A percentile compares a stretch with the other conserved stretches of the same genome.
These are phyloP conservation scores for Tagetes erecta DNA, from an alignment of 129 eudicot species.

Conservation along the genomic window DNA sequence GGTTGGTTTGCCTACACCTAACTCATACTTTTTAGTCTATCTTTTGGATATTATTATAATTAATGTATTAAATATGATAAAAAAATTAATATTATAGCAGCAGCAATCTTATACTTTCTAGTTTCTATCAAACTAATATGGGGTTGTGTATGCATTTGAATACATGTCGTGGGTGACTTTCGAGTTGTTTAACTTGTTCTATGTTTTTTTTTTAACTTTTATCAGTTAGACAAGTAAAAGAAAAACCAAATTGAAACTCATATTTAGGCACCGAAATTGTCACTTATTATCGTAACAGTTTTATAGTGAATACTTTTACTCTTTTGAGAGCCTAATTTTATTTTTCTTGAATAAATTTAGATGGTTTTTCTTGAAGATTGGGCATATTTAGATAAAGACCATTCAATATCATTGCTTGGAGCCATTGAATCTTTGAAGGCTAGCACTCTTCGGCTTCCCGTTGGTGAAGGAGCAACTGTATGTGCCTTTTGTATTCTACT, in stretches of 20 bases:
- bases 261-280: background rate
- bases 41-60: background rate
- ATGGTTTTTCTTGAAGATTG: constrained; percentile 70
- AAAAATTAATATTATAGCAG: background rate
- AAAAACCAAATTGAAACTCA: background rate
- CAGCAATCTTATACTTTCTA: background rate
- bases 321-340: constrained; percentile 10
- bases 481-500: constrained; percentile 21
- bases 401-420: constrained; percentile 69
- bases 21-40: background rate
- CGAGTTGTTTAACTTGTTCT: background rate
- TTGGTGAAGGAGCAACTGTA: constrained; percentile 78
- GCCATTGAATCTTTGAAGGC: constrained; percentile 97
- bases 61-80: background rate
- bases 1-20: constrained; percentile 10
- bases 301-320: background rate
- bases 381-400: constrained; percentile 75
- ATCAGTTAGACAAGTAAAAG: background rate
- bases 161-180: background rate
- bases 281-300: background rate
- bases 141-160: background rate
- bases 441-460: constrained; percentile 98
- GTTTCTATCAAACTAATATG: background rate
- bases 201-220: background rate
- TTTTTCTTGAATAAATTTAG: constrained; percentile 40